phyloP scores from a whole-genome alignment of 305 asterid species.

The Caryopteris hybrid region DNA sequence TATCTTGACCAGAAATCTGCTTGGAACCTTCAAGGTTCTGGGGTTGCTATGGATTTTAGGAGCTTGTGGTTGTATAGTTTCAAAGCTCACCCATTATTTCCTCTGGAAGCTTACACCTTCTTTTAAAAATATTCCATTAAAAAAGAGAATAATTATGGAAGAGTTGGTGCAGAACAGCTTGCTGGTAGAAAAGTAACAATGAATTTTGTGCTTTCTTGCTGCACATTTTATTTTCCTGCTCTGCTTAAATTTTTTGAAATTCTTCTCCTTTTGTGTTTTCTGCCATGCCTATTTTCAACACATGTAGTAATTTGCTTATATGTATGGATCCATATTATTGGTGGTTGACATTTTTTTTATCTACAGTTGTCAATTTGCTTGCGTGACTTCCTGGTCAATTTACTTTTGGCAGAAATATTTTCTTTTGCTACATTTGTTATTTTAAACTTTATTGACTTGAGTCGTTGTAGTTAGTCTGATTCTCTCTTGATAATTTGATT shows the following conservation, averaged over 20 bases:
- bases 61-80: not conserved
- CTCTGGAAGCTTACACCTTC: not conserved
- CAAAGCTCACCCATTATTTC: not conserved
- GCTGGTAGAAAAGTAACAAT: not conserved
- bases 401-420: not conserved
- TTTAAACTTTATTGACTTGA: not conserved
- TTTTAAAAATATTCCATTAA: not conserved
- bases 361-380: not conserved
- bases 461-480: slow-evolving; percentile 1
- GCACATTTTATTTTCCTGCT: not conserved
- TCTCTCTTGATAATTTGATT: slow-evolving; percentile 13
- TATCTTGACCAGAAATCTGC: not conserved
- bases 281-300: not conserved
- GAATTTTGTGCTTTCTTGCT: not conserved
- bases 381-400: not conserved
- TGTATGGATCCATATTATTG: not conserved
- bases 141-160: not conserved
- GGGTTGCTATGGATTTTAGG: not conserved
- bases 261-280: not conserved
- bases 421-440: not conserved
- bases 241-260: not conserved
- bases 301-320: not conserved
- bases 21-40: not conserved
- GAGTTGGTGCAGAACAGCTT: not conserved
- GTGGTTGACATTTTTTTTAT: not conserved